Evolutionary conservation across 108 stramenopile species (phyloP).

Genomic region (Aurantiochytrium sp.): DNA sequence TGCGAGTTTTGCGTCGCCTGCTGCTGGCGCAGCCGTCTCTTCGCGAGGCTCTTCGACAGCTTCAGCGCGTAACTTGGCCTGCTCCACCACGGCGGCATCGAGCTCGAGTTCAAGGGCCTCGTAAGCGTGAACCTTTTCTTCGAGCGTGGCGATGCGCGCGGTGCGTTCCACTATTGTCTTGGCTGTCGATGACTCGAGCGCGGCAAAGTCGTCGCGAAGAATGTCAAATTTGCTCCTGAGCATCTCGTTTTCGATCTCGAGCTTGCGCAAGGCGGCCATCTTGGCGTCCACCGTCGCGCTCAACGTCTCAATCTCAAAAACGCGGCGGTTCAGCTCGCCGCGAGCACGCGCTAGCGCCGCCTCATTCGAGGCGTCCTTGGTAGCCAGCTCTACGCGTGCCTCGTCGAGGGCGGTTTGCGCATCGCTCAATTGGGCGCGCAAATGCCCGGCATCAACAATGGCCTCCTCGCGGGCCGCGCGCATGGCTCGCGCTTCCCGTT

Average conservation of each 20-base stretch:
- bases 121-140: background rate
- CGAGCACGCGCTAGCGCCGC: background rate
- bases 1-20: too few relatives aligned
- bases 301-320: slow-evolving; percentile 9
- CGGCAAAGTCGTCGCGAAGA: background rate
- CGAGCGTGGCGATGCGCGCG: background rate
- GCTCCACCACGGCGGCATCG: background rate
- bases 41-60: background rate
- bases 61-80: background rate
- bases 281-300: background rate
- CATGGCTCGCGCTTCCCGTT: background rate
- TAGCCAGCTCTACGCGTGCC: background rate
- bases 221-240: background rate
- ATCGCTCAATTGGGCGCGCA: background rate
- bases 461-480: background rate
- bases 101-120: background rate
- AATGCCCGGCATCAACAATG: background rate
- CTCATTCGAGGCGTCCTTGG: background rate
- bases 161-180: background rate
- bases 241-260: slow-evolving; percentile 12
- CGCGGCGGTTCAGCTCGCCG: background rate
- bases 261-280: background rate
- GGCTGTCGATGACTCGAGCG: background rate
- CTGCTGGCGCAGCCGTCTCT: background rate
- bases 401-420: background rate